phyloP scores from a whole-genome alignment of 208 protist species.

The Porcisia hertigi region DNA sequence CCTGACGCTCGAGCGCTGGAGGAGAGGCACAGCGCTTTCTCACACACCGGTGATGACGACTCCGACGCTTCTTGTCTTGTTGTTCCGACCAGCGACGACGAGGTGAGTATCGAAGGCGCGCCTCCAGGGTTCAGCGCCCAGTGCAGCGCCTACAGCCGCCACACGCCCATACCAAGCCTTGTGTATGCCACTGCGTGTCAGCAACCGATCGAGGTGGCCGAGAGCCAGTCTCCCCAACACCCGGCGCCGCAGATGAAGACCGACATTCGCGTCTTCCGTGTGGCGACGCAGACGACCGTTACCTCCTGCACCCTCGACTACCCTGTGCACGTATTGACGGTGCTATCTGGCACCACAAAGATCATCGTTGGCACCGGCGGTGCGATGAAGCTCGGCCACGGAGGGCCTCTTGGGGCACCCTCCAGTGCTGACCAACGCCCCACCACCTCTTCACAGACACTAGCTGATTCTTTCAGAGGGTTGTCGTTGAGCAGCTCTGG shows the following conservation, averaged over 20 bases:
- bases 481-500: constrained; percentile 1
- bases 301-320: constrained; percentile 34
- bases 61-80: background rate
- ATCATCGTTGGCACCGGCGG: constrained; percentile 27
- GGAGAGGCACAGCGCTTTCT: background rate
- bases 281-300: constrained; percentile 21
- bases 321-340: constrained; percentile 14
- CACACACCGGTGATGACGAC: constrained; percentile 7
- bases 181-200: constrained; percentile 18
- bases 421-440: background rate
- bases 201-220: background rate
- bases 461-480: background rate
- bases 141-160: background rate
- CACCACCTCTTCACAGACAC: background rate
- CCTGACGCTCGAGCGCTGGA: background rate
- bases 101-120: background rate
- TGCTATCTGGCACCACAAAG: constrained; percentile 18
- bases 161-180: constrained; percentile 25
- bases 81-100: constrained; percentile 1
- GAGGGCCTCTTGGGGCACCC: background rate
- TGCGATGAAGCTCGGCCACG: background rate
- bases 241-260: background rate
- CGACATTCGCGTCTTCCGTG: constrained; percentile 18
- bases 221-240: background rate
- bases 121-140: background rate